A percentile compares a stretch with the other conserved stretches of the same genome.
Evolutionary conservation across 1,139 yeast species (phyloP).

Genomic region (Protomyces gravidus): DNA sequence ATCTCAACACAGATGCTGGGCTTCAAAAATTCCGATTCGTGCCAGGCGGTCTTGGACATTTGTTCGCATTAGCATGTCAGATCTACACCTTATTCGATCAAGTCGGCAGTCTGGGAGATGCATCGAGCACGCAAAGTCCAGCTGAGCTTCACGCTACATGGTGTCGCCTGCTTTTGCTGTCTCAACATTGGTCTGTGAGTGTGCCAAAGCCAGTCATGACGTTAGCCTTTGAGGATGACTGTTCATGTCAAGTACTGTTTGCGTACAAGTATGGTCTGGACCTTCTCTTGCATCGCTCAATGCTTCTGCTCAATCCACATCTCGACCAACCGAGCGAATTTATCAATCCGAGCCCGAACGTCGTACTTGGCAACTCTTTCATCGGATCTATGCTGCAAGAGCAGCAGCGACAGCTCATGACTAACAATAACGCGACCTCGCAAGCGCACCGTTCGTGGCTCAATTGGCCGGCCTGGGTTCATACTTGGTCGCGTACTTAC

Average conservation of each 20-base stretch:
- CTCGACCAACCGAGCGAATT: background rate
- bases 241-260: slow-evolving; percentile 1
- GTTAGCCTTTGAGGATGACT: slow-evolving; percentile 6
- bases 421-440: no score
- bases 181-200: slow-evolving; percentile 1
- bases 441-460: background rate
- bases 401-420: no score
- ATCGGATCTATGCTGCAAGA: background rate
- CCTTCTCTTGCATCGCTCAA: slow-evolving; percentile 1
- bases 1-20: no score
- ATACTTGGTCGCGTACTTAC: background rate
- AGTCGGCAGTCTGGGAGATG: background rate
- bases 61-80: slow-evolving; percentile 14
- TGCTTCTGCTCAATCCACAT: background rate
- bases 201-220: slow-evolving; percentile 11
- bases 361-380: slow-evolving; percentile 9
- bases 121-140: background rate
- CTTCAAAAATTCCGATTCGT: background rate
- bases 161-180: background rate
- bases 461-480: background rate
- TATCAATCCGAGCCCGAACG: background rate
- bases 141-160: background rate
- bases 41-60: slow-evolving; percentile 18
- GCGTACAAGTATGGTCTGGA: slow-evolving; percentile 19
- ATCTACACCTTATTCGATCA: background rate